Conservation (phyloP, 805 yeast genomes). For the Pichia phayaonensis region DNA sequence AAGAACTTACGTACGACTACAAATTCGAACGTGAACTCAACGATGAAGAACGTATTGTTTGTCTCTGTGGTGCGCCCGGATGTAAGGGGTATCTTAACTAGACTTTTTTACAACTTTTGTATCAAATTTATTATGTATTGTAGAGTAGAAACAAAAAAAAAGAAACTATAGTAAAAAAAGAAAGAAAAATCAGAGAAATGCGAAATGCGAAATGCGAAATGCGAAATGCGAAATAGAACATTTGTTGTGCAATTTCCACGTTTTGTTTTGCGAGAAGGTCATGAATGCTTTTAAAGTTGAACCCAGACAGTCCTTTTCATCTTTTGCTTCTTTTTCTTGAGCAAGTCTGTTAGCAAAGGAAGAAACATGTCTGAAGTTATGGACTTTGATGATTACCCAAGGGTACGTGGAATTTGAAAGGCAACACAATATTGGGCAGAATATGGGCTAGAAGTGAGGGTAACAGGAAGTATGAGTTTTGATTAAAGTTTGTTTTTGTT, state of each 20-base stretch:
- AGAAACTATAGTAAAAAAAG: background rate
- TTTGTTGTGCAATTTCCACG: background rate
- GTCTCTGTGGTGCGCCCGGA: conserved; percentile 91
- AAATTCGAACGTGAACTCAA: conserved; percentile 89
- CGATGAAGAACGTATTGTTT: conserved; percentile 79
- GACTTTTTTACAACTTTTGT: background rate
- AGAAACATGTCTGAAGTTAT: conserved; percentile 43
- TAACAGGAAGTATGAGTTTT: background rate
- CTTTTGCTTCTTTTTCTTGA: background rate
- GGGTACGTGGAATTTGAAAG: conserved; percentile 32
- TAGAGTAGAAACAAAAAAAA: background rate
- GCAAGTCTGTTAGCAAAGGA: conserved; percentile 3
- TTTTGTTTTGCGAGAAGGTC: background rate
- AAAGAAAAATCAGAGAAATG: background rate
- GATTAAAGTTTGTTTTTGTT: background rate
- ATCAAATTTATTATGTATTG: background rate
- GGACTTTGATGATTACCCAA: conserved; percentile 57
- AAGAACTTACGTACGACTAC: conserved; percentile 92
- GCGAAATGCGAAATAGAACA: too few relatives aligned
- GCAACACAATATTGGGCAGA: background rate
- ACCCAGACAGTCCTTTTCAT: background rate
- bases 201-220: too few relatives aligned
- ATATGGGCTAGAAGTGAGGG: background rate
- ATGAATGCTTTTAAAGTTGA: background rate
- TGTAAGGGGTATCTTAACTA: conserved; percentile 89